These are phyloP conservation scores for Peronospora destructor DNA, from an alignment of 352 stramenopile genomes.

Conservation along the genomic window DNA sequence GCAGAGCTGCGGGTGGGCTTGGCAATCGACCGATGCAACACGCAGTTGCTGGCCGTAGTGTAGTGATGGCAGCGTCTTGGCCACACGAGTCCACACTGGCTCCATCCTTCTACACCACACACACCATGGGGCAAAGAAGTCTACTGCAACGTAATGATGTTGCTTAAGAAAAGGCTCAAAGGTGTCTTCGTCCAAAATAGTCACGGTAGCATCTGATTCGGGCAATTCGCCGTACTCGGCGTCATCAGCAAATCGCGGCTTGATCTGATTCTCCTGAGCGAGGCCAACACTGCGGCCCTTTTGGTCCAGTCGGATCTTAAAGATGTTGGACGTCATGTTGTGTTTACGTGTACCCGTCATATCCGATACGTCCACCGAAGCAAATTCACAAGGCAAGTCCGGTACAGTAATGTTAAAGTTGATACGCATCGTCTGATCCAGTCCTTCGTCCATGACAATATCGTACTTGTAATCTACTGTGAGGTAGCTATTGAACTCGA, in stretches of 20 bases:
- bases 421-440: slow-evolving; percentile 87
- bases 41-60: slow-evolving; percentile 79
- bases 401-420: slow-evolving; percentile 99
- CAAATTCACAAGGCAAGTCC: slow-evolving; percentile 95
- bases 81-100: slow-evolving; percentile 93
- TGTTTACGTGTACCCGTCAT: slow-evolving; percentile 95
- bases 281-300: slow-evolving; percentile 80
- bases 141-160: slow-evolving; percentile 94
- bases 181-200: slow-evolving; percentile 65
- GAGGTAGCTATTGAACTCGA: slow-evolving; percentile 87
- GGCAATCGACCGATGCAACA: slow-evolving; percentile 90
- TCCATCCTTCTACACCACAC: slow-evolving; percentile 96
- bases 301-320: slow-evolving; percentile 90
- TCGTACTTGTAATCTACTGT: slow-evolving; percentile 84
- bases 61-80: slow-evolving; percentile 83
- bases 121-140: slow-evolving; percentile 95
- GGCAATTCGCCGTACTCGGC: slow-evolving; percentile 63
- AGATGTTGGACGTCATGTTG: slow-evolving; percentile 98
- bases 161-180: slow-evolving; percentile 90
- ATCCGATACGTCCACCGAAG: slow-evolving; percentile 94
- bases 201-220: slow-evolving; percentile 70
- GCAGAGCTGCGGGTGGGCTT: slow-evolving; percentile 89
- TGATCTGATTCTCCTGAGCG: slow-evolving; percentile 84
- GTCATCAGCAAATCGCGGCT: slow-evolving; percentile 65
- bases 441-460: slow-evolving; percentile 84